phyloP scores from a whole-genome alignment of 2,329 filamentous ascomycete genomes.

The Annulohypoxylon truncatum region DNA sequence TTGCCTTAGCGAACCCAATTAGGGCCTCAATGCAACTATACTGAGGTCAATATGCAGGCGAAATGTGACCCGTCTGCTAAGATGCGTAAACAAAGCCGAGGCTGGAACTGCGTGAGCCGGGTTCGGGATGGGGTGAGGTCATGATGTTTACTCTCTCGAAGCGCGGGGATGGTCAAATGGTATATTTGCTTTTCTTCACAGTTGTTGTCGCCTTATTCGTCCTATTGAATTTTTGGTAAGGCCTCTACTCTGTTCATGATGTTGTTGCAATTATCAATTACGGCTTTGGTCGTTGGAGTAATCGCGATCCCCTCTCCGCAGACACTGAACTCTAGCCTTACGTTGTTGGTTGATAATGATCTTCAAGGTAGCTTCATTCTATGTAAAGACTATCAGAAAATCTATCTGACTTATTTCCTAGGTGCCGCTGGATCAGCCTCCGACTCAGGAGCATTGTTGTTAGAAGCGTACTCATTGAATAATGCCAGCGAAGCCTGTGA shows the following conservation, averaged over 20 bases:
- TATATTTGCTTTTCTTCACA: not conserved
- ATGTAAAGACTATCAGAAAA: not conserved
- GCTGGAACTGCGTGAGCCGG: not conserved
- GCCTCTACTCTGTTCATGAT: conserved; percentile 3
- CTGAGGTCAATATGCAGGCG: not conserved
- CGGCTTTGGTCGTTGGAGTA: conserved; percentile 15
- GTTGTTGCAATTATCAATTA: conserved; percentile 24
- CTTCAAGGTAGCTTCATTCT: conserved; percentile 50
- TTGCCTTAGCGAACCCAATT: not conserved
- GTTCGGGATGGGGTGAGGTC: conserved; percentile 7
- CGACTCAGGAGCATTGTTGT: conserved; percentile 52
- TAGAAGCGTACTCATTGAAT: conserved; percentile 46
- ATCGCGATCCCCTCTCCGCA: conserved; percentile 48
- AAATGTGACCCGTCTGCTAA: not conserved
- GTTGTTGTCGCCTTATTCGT: conserved; percentile 1
- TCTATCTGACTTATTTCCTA: conserved; percentile 32
- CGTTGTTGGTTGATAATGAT: conserved; percentile 56
- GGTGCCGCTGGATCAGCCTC: conserved; percentile 50
- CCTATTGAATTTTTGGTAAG: not conserved
- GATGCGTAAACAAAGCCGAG: not conserved
- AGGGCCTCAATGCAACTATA: conserved; percentile 7
- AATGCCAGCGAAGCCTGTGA: conserved; percentile 50
- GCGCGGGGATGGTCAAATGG: not conserved
- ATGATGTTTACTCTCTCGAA: not conserved
- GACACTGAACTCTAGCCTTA: conserved; percentile 52